phyloP scores from a whole-genome alignment of 106 monocot species.

The Agapanthus africanus region DNA sequence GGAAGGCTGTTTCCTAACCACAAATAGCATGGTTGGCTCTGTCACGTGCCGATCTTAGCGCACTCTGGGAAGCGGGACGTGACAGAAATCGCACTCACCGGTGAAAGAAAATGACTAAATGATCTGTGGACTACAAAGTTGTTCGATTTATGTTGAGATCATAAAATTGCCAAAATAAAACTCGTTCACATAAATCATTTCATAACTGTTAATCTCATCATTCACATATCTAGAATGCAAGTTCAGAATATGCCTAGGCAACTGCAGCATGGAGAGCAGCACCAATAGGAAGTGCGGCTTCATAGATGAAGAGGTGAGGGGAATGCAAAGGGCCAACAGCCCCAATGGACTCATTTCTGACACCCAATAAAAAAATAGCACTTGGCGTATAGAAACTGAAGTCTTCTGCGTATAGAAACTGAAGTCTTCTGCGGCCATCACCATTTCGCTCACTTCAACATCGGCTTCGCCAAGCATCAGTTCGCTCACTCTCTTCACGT shows the following conservation, averaged over 20 bases:
- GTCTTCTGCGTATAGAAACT: conserved; percentile 56
- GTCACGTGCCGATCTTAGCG: no score
- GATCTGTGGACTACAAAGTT: no score
- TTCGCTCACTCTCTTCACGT: conserved; percentile 32
- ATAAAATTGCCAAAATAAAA: no score
- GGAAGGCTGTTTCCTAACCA: no score
- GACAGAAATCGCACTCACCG: no score
- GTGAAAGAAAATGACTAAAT: no score
- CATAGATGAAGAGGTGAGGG: conserved; percentile 49
- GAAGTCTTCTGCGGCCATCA: no score
- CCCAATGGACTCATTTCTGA: conserved; percentile 34
- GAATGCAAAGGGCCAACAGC: conserved; percentile 11
- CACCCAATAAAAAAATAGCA: conserved; percentile 37
- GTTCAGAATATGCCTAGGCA: conserved; percentile 41
- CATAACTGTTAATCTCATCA: no score
- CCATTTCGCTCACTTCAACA: neutral
- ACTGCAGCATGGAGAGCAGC: conserved; percentile 60
- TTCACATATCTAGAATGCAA: neutral
- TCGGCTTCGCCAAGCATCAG: conserved; percentile 29
- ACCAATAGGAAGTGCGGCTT: conserved; percentile 49
- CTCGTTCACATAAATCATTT: no score
- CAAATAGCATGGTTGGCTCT: no score
- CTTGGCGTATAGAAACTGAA: conserved; percentile 58
- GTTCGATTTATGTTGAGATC: no score
- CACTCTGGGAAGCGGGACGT: no score